Evolutionary conservation across 257 asterid genomes (phyloP).

Genomic region (Nicotiana otophora): DNA sequence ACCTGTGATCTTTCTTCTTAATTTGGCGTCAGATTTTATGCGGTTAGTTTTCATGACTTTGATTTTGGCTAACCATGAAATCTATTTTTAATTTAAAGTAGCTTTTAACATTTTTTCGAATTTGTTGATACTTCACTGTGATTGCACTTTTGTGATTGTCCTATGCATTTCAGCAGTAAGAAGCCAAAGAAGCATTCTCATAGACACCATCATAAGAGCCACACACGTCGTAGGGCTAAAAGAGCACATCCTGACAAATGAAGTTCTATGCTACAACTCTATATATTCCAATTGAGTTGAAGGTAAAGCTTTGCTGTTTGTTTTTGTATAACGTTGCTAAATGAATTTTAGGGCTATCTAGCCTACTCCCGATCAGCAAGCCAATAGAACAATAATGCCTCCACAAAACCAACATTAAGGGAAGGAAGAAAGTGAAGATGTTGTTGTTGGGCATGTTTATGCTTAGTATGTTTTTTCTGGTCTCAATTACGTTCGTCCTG

Average conservation of each 20-base stretch:
- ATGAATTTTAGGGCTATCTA: neutral
- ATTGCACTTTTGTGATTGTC: neutral
- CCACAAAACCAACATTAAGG: neutral
- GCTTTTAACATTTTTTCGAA: neutral
- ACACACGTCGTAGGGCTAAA: conserved; percentile 29
- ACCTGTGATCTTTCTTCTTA: conserved; percentile 26
- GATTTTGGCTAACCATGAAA: neutral
- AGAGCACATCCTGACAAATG: conserved; percentile 24
- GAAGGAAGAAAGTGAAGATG: neutral
- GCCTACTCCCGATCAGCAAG: neutral
- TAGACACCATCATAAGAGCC: conserved; percentile 23
- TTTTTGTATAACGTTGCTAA: neutral
- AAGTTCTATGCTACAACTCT: conserved; percentile 1
- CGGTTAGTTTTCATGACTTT: conserved; percentile 19
- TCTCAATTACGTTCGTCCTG: neutral
- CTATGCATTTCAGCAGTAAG: conserved; percentile 18
- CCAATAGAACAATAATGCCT: neutral
- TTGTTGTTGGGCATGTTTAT: neutral
- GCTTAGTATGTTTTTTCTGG: neutral
- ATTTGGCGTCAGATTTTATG: conserved; percentile 14
- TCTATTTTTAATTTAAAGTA: neutral
- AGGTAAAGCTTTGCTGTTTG: conserved; percentile 12
- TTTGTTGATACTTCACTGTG: neutral
- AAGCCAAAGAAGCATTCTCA: conserved; percentile 32
- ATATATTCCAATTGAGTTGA: neutral